Evolutionary conservation across 2,329 filamentous ascomycete genomes (phyloP), one percentile per base, ranked within the genome.

Genomic region (Alternaria infectoria): DNA sequence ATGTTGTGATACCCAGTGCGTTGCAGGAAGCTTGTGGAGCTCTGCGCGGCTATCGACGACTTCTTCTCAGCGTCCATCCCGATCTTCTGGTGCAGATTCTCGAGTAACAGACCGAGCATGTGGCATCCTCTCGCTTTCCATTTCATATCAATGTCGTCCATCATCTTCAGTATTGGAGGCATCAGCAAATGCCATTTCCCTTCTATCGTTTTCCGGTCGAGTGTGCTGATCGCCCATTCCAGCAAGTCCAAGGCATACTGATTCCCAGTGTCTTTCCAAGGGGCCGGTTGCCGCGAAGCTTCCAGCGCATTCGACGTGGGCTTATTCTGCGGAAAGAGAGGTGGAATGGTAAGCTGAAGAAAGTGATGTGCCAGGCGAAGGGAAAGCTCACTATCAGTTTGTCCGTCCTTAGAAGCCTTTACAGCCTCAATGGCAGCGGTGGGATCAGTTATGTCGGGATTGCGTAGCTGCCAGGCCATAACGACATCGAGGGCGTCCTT

Each of bases 381-480:
- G 74, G 82, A 75, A 63, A 86, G 84, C 83, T 85, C 83, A 85
- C 83, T 82, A 71, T 82, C 79, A 68, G 64, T 75, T 82, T 85
- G 81, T 83, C 81, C 80, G 69, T 81, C 77, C 66, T 65, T 71
- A 51, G 72, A 70, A 61, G 70, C 71, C 70, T 79, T 80, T 46
- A 85, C 82, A 64, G 81, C 81, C 69, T 82, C 80, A 54, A 85
- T 82, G 13, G 82, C 83, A 59, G 77, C 76, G 30, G 74, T 72
- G 28, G 85, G 81, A 65, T 94, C 90, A 4, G 85, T 87, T 61
- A 83, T 83, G 5, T 84, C 84, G 0, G 93, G 93, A 74, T 98
- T 89, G 40, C 92, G 87, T 56, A 98, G 86, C 80, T 98, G 96
- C 93, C 94, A 98, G 64, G 89, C 89, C 79, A 96, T 87, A 64